Evolutionary conservation across 768 basidiomycete species (phyloP).

Genomic region (Agaricus sinodeliciosus): DNA sequence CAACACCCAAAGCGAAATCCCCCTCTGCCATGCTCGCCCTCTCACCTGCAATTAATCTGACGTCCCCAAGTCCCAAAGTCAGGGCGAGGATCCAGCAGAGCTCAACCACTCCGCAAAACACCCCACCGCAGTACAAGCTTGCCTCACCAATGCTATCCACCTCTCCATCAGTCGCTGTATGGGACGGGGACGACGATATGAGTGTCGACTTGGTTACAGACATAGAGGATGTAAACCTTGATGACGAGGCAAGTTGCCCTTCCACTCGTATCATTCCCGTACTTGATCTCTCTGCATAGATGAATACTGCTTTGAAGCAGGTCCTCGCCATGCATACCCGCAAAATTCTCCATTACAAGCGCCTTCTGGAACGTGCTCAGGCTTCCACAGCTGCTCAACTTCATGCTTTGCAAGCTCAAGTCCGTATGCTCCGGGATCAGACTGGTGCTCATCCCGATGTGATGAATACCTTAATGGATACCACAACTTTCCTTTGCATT

Average conservation of each 20-base stretch:
- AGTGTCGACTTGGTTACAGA: slow-evolving; percentile 73
- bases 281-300: slow-evolving; percentile 18
- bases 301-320: slow-evolving; percentile 30
- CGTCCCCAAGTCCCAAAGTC: slow-evolving; percentile 32
- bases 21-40: slow-evolving; percentile 18
- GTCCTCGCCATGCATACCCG: slow-evolving; percentile 37
- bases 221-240: slow-evolving; percentile 47
- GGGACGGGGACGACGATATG: slow-evolving; percentile 49
- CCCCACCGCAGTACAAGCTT: slow-evolving; percentile 19
- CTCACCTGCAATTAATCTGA: slow-evolving; percentile 31
- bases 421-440: slow-evolving; percentile 53
- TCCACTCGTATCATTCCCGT: not conserved
- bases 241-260: slow-evolving; percentile 54
- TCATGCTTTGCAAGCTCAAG: slow-evolving; percentile 80
- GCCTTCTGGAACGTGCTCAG: slow-evolving; percentile 76
- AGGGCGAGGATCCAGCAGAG: slow-evolving; percentile 16
- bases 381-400: slow-evolving; percentile 74
- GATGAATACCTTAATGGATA: slow-evolving; percentile 22
- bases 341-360: slow-evolving; percentile 69
- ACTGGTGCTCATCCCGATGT: slow-evolving; percentile 16
- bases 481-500: slow-evolving; percentile 27
- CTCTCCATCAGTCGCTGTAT: slow-evolving; percentile 14
- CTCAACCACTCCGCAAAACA: slow-evolving; percentile 23
- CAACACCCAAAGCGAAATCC: slow-evolving; percentile 21
- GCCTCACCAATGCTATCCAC: slow-evolving; percentile 10